phyloP scores from a whole-genome alignment of 2,329 filamentous ascomycete genomes.

The Emmonsiellopsis sp. region DNA sequence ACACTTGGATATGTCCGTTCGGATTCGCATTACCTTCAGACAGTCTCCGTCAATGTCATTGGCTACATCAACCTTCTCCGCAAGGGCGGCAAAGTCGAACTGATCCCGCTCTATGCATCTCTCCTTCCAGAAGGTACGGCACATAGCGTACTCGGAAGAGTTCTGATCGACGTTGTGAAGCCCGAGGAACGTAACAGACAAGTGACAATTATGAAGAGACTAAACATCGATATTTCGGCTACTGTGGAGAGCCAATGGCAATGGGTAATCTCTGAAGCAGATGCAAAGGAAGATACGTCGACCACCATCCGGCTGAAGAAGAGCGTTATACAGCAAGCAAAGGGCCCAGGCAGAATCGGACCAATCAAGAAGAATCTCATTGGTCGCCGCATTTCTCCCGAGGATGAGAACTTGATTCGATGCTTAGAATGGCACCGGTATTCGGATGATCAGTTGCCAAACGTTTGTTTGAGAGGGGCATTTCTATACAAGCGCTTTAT shows the following conservation, averaged over 20 bases:
- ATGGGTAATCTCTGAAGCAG: conserved; percentile 30
- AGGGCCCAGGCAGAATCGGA: conserved; percentile 45
- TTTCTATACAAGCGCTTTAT: conserved; percentile 77
- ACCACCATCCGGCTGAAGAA: conserved; percentile 23
- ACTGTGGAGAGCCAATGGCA: conserved; percentile 64
- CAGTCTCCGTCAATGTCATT: conserved; percentile 53
- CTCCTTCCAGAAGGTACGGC: conserved; percentile 58
- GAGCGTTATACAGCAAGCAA: conserved; percentile 45
- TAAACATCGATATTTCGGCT: conserved; percentile 61
- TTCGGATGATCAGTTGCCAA: conserved; percentile 61
- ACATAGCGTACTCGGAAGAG: conserved; percentile 64
- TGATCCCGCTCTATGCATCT: conserved; percentile 83
- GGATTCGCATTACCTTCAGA: conserved; percentile 53
- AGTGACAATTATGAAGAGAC: conserved; percentile 65
- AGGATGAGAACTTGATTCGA: conserved; percentile 65
- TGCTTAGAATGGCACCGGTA: conserved; percentile 78
- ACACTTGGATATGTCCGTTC: conserved; percentile 44
- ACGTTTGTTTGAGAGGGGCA: conserved; percentile 59
- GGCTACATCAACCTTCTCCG: conserved; percentile 75
- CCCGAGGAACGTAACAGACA: conserved; percentile 56
- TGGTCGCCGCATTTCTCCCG: conserved; percentile 49
- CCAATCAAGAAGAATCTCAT: conserved; percentile 65
- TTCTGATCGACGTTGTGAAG: conserved; percentile 65
- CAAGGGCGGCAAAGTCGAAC: conserved; percentile 60
- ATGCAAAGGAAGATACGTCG: conserved; percentile 24